Base-by-base conservation (phyloP, 2,329 filamentous ascomycete genomes). In the Sporothrix phasma region DNA sequence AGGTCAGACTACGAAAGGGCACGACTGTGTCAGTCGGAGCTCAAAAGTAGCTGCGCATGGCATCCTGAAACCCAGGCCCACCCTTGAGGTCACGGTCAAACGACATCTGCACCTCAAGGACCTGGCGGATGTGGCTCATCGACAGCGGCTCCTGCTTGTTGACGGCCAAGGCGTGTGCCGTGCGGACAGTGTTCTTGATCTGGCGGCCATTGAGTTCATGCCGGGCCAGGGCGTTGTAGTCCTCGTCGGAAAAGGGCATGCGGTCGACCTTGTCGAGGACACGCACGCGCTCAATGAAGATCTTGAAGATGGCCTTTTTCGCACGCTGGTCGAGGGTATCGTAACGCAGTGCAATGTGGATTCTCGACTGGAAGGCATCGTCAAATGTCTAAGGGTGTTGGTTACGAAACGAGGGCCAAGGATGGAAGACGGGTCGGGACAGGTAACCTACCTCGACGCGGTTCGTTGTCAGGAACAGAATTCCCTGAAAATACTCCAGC, bases 401-500 rank as follows among this genome's bases (percentile, higher is more conserved):
- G 49, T 61, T 7, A 37, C 47, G 5, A 26, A 37, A 17, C 73
- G 73, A 60, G 15, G 46, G 19, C 10, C 39, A 1, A 54, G 4
- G 22, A 37, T 10, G n/a, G n/a, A 7, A 2, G 34, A 13, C 13
- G 7, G 7, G 39, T 22, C 3, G 22, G 37, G 61, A 37, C 5
- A 10, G 22, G 13, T 22, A 15, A 73, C 74, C 61, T 71, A 80
- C 80, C 77, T 88, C 84, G 0, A 95, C 90, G 1, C 91, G 85
- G 73, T 96, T 96, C 2, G 92, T 96, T 0, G 92, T 96, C 29
- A 96, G 76, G 77, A 96, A 95, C 4, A 96, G 74, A 62, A 96
- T 95, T 3, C 92, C 92, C 72, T 95, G 89, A 76, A 95, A 96
- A 74, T 96, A 96, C 74, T 97, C 92, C 0, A 96, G 80, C 64